Conservation (phyloP, 768 basidiomycete genomes). For the Coprinopsis marcescibilis region DNA sequence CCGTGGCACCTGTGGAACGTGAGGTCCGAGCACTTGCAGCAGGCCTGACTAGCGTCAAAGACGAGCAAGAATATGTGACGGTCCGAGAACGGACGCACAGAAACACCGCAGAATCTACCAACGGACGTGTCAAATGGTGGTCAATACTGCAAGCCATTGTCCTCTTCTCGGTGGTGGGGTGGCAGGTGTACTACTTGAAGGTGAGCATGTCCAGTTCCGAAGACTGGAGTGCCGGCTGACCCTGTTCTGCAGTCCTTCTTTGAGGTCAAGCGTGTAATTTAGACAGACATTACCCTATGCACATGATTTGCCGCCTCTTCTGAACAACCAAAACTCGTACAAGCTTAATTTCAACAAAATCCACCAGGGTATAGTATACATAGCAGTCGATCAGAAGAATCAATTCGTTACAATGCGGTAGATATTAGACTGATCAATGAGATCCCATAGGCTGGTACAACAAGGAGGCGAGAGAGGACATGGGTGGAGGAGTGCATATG, state of each 20-base stretch:
- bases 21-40: slow-evolving; percentile 85
- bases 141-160: slow-evolving; percentile 86
- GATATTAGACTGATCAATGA: too few relatives aligned
- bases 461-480: too few relatives aligned
- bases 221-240: background rate
- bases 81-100: slow-evolving; percentile 89
- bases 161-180: slow-evolving; percentile 84
- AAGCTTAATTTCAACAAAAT: background rate
- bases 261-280: slow-evolving; percentile 86
- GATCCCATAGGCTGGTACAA: too few relatives aligned
- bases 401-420: background rate
- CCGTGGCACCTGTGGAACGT: slow-evolving; percentile 91
- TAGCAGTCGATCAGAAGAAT: background rate
- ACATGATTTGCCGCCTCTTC: too few relatives aligned
- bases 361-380: slow-evolving; percentile 5
- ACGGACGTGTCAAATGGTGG: slow-evolving; percentile 98
- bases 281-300: too few relatives aligned
- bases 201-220: slow-evolving; percentile 27
- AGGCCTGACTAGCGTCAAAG: slow-evolving; percentile 85
- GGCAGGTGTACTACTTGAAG: slow-evolving; percentile 98
- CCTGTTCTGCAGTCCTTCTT: slow-evolving; percentile 63
- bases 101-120: slow-evolving; percentile 91
- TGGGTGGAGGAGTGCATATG: background rate
- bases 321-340: too few relatives aligned
- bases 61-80: slow-evolving; percentile 98